Evolutionary conservation across 2,329 filamentous ascomycete genomes (phyloP), one percentile per base, ranked within the genome.

Genomic region (Leptographium radiaticola): DNA sequence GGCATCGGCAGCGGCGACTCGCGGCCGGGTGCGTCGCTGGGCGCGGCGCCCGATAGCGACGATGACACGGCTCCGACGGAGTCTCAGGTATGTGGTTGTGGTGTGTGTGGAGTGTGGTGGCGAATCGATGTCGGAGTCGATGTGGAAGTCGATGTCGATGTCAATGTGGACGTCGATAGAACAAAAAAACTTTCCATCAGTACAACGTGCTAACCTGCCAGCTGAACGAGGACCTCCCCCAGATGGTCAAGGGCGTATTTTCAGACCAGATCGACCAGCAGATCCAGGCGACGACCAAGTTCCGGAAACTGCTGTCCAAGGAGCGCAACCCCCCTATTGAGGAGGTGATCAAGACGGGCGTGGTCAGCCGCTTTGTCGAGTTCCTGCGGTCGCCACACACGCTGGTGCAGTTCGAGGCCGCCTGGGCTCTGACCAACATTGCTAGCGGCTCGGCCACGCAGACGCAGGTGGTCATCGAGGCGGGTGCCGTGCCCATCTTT

Each of bases 301-400:
- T 98, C 79, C 80, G 93, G 69, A 98, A 98, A 79, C 81, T 98
- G 44, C 77, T 98, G 33, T 96, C 89, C 61, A 98, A 98, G 76
- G 93, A 98, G 77, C 88, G 93, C 67, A 98, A 98, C 75, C 93
- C 93, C 48, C 93, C 93, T 47, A 98, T 98, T 68, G 93, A 98
- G 75, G 89, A 94, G 68, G 93, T 98, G 62, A 98, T 98, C 72
- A 95, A 97, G 80, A 97, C 93, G 56, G 93, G 93, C 66, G 93
- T 98, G 60, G 93, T 98, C 61, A 86, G 83, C 75, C 87, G 93
- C 67, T 98, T 98, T 66, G 93, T 98, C 71, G 89, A 96, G 71
- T 98, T 98, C 73, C 84, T 98, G 57, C 87, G 89, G 68, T 98
- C 93, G 54, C 93, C 93, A 60, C 93, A 98, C 72, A 97, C 93